Conservation (phyloP, 2,329 filamentous ascomycete species). For the Epichloe scottii region DNA sequence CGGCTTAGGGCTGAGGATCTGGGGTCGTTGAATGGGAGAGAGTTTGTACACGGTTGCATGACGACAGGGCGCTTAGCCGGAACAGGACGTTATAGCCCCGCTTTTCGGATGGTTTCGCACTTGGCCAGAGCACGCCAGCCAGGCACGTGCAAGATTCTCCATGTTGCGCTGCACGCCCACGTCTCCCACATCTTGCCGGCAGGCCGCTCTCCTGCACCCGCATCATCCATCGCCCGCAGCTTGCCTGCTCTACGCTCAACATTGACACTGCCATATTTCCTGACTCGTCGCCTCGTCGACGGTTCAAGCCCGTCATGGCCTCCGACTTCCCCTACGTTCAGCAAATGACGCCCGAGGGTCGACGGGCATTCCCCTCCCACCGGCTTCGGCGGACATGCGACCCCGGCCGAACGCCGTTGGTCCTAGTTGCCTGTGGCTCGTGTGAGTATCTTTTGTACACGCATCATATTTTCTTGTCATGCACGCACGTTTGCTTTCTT, state of each 20-base stretch:
- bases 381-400: constrained; percentile 44
- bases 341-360: constrained; percentile 19
- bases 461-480: not conserved
- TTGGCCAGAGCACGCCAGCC: too few relatives aligned
- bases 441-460: constrained; percentile 22
- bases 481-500: not conserved
- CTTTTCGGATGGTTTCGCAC: too few relatives aligned
- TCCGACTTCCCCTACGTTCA: constrained; percentile 22
- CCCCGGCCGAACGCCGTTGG: constrained; percentile 3
- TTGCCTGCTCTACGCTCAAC: not conserved
- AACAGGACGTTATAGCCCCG: too few relatives aligned
- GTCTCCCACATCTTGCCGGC: not conserved
- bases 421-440: constrained; percentile 43
- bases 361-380: constrained; percentile 49
- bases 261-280: too few relatives aligned
- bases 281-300: not conserved
- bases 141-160: too few relatives aligned
- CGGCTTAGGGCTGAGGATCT: too few relatives aligned
- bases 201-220: not conserved
- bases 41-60: too few relatives aligned
- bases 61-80: too few relatives aligned
- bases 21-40: too few relatives aligned
- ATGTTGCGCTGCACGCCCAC: too few relatives aligned
- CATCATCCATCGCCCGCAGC: not conserved
- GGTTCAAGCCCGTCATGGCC: constrained; percentile 12